Percentiles rank a stretch among this genome's conserved stretches.
phyloP scores from a whole-genome alignment of 2,329 filamentous ascomycete genomes.

The Trichoderma semiorbis region DNA sequence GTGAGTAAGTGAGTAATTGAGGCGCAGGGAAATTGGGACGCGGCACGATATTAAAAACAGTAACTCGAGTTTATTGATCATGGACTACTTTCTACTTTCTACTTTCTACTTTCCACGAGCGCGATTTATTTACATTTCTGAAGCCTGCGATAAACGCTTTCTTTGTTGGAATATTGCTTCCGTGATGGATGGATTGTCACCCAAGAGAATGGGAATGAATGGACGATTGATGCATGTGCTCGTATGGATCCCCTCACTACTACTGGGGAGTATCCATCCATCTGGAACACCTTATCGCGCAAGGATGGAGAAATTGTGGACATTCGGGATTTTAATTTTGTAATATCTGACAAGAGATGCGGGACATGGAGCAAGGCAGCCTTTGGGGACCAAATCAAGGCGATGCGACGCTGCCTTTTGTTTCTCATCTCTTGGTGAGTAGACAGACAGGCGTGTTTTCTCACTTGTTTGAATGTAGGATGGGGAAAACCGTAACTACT shows the following conservation, averaged over 20 bases:
- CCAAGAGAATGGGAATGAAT: neutral
- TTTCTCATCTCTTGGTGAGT: neutral
- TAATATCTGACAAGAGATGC: neutral
- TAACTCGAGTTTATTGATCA: neutral
- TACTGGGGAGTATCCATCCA: neutral
- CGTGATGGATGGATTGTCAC: neutral
- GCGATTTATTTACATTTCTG: neutral
- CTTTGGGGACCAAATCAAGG: neutral
- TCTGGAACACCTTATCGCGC: neutral
- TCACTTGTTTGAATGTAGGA: neutral
- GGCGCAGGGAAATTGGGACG: neutral
- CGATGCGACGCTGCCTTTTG: neutral
- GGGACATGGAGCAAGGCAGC: neutral
- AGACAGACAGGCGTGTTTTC: neutral
- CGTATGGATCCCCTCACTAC: neutral
- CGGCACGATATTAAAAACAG: neutral
- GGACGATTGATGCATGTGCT: neutral
- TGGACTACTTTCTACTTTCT: neutral
- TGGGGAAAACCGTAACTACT: neutral
- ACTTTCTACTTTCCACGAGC: neutral
- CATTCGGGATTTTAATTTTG: neutral
- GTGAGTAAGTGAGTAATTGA: neutral
- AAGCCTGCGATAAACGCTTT: neutral
- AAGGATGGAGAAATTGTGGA: neutral
- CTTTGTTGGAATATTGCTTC: neutral